Evolutionary conservation across 176 grass and related monocot species (phyloP).

Genomic region (Thalia dealbata): DNA sequence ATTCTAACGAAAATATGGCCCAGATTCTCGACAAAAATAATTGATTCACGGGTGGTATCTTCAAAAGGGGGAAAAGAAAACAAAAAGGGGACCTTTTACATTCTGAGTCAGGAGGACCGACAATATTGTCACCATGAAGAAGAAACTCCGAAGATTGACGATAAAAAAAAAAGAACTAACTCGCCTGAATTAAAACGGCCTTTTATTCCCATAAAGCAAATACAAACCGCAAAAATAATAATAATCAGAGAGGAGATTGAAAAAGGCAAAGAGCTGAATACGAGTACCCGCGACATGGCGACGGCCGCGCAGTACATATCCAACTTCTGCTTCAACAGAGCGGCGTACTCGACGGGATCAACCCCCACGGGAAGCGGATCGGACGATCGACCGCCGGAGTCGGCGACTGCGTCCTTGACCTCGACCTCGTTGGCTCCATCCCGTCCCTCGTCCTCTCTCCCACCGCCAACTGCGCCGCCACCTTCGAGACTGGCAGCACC

Average conservation of each 20-base stretch:
- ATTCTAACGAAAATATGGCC: not conserved
- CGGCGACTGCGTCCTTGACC: not conserved
- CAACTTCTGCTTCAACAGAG: conserved; percentile 45
- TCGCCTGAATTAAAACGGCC: no score
- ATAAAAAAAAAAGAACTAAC: not conserved
- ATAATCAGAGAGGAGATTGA: not conserved
- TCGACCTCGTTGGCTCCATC: conserved; percentile 8
- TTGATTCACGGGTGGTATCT: not conserved
- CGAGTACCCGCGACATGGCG: conserved; percentile 59
- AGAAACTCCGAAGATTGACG: not conserved
- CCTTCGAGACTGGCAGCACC: not conserved
- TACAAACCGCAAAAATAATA: not conserved
- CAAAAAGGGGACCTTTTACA: not conserved
- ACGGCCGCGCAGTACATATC: conserved; percentile 51
- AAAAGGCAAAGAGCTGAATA: conserved; percentile 4
- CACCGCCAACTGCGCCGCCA: not conserved
- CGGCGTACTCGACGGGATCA: conserved; percentile 45
- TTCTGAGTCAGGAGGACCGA: not conserved
- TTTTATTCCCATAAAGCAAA: not conserved
- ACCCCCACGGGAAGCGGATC: not conserved
- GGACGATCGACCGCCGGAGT: not conserved
- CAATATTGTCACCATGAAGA: not conserved
- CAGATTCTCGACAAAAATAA: not conserved
- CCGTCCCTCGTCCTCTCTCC: not conserved
- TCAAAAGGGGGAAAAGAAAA: not conserved